A percentile compares a stretch with the other conserved stretches of the same genome.
These are phyloP conservation scores for Intubia oerlemansii DNA, from an alignment of 2,329 filamentous ascomycete species.

Conservation along the genomic window DNA sequence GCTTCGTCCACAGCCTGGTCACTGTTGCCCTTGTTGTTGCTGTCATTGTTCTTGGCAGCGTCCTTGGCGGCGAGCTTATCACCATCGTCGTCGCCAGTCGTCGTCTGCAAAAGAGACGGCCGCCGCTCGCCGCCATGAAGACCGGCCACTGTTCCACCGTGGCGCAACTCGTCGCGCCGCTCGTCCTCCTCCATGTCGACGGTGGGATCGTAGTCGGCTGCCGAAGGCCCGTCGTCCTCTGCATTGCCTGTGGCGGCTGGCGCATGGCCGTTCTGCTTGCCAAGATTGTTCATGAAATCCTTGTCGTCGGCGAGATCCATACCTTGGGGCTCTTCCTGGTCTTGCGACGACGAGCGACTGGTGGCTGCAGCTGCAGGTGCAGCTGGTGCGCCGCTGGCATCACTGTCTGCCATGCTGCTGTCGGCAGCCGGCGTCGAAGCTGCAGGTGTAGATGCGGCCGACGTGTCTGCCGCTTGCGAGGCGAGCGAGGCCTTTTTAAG, in stretches of 20 bases:
- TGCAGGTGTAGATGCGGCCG: slow-evolving; percentile 52
- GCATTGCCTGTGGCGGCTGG: not conserved
- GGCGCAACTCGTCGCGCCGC: slow-evolving; percentile 43
- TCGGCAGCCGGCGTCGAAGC: slow-evolving; percentile 22
- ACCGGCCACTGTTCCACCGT: slow-evolving; percentile 25
- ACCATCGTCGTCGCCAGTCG: slow-evolving; percentile 4
- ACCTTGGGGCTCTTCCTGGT: slow-evolving; percentile 28
- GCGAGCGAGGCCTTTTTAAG: no score
- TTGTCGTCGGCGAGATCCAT: slow-evolving; percentile 46
- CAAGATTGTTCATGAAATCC: slow-evolving; percentile 41
- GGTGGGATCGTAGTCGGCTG: slow-evolving; percentile 79
- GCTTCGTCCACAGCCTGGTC: no score
- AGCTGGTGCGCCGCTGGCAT: slow-evolving; percentile 12
- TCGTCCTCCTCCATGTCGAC: slow-evolving; percentile 75
- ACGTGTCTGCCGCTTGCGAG: no score
- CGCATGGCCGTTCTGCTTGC: slow-evolving; percentile 18
- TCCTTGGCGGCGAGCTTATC: slow-evolving; percentile 1
- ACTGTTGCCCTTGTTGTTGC: not conserved
- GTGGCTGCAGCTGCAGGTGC: not conserved
- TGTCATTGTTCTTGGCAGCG: not conserved
- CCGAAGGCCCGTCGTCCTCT: slow-evolving; percentile 53
- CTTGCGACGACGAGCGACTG: slow-evolving; percentile 13
- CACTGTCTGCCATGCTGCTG: slow-evolving; percentile 7
- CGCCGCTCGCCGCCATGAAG: slow-evolving; percentile 20
- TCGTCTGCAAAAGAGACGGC: no score